Conservation (phyloP, 352 stramenopile species). For the Pythium diclinum region DNA sequence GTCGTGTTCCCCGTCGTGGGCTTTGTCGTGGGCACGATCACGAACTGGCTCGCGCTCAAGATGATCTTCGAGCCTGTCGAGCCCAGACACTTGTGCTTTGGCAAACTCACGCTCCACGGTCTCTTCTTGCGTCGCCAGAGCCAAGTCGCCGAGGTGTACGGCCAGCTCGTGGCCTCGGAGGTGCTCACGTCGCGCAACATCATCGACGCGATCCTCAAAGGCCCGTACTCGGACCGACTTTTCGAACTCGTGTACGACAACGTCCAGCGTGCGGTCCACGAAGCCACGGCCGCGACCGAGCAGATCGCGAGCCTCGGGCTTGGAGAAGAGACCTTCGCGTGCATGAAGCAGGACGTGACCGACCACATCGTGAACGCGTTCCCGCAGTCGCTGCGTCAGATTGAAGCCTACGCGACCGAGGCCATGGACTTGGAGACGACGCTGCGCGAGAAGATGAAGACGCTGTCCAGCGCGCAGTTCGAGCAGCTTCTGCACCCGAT, state of each 20-base stretch:
- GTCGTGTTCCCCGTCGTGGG: slow-evolving; percentile 89
- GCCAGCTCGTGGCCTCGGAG: slow-evolving; percentile 77
- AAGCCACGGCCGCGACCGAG: slow-evolving; percentile 65
- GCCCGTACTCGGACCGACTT: slow-evolving; percentile 76
- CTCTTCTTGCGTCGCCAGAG: slow-evolving; percentile 93
- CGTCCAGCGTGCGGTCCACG: slow-evolving; percentile 79
- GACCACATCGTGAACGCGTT: slow-evolving; percentile 88
- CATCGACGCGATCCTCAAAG: slow-evolving; percentile 86
- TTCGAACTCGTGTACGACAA: slow-evolving; percentile 88
- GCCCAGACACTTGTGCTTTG: slow-evolving; percentile 61
- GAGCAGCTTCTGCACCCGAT: slow-evolving; percentile 96
- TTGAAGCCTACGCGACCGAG: slow-evolving; percentile 91
- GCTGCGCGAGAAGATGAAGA: slow-evolving; percentile 92
- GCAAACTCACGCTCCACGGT: slow-evolving; percentile 89
- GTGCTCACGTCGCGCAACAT: slow-evolving; percentile 88
- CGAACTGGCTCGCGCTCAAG: slow-evolving; percentile 94
- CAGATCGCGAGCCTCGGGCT: slow-evolving; percentile 84
- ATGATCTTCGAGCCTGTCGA: slow-evolving; percentile 92
- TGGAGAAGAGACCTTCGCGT: slow-evolving; percentile 75
- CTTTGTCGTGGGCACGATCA: slow-evolving; percentile 94
- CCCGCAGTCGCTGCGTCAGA: slow-evolving; percentile 84
- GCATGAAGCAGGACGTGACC: slow-evolving; percentile 87
- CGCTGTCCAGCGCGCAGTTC: slow-evolving; percentile 88
- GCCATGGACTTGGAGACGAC: slow-evolving; percentile 91
- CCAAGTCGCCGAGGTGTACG: slow-evolving; percentile 87